Evolutionary conservation across 73 alveolate species (phyloP).

Genomic region (Tetrahymena thermophila): DNA sequence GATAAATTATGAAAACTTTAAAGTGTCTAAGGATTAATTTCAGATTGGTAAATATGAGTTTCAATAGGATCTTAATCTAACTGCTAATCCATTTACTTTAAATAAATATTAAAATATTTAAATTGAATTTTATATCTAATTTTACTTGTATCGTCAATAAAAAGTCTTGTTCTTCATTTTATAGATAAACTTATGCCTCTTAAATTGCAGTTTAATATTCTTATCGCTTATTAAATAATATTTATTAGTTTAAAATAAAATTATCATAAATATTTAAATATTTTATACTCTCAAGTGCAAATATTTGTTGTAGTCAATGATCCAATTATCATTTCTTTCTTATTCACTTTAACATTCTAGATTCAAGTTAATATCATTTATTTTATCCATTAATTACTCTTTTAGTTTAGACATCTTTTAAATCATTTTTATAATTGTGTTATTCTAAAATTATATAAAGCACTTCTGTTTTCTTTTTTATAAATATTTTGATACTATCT

Average conservation of each 20-base stretch:
- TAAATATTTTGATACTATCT: neutral
- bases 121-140: neutral
- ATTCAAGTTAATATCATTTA: neutral
- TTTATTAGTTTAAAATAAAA: neutral
- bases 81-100: neutral
- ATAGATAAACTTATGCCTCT: neutral
- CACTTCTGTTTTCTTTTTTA: neutral
- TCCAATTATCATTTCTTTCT: neutral
- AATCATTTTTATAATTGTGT: neutral
- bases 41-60: neutral
- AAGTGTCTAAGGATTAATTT: neutral
- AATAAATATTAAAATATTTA: neutral
- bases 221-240: neutral
- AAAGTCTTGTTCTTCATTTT: neutral
- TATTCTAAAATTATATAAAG: neutral
- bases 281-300: neutral
- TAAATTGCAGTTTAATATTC: neutral
- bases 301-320: neutral
- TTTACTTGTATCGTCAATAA: neutral
- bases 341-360: neutral
- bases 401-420: neutral
- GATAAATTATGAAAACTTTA: neutral
- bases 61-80: neutral
- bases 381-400: neutral
- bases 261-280: neutral